These are phyloP conservation scores for Gigaspora rosea DNA, from an alignment of 192 early-diverging fungal genomes.

Conservation along the genomic window DNA sequence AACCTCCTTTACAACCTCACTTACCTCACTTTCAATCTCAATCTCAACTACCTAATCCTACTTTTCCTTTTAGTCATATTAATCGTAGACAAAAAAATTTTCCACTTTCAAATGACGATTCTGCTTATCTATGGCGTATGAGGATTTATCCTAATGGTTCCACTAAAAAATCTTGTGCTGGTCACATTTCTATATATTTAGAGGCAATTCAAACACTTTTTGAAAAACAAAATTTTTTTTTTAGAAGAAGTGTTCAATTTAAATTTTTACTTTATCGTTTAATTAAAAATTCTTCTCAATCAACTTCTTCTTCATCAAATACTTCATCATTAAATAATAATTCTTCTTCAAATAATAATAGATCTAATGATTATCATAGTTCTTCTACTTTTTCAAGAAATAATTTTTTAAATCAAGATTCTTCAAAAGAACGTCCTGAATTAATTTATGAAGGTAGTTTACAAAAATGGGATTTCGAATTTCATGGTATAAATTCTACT, in stretches of 20 bases:
- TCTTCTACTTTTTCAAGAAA: neutral
- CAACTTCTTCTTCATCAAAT: neutral
- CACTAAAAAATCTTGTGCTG: neutral
- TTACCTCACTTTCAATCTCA: neutral
- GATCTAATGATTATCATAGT: neutral
- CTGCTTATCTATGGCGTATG: conserved; percentile 17
- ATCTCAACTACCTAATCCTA: neutral
- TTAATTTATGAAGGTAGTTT: neutral
- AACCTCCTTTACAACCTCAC: neutral
- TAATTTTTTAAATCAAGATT: neutral
- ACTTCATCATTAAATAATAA: too few relatives aligned
- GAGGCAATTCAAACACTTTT: conserved; percentile 18
- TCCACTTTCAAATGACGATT: neutral
- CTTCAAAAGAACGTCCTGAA: neutral
- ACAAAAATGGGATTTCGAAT: conserved; percentile 5
- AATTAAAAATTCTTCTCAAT: neutral
- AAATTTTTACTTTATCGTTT: conserved; percentile 9
- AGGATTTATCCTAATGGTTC: conserved; percentile 20
- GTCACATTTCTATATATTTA: conserved; percentile 8
- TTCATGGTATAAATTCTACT: neutral
- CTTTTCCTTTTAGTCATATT: neutral
- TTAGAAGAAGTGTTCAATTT: neutral
- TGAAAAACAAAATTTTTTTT: conserved; percentile 6
- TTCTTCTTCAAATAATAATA: neutral
- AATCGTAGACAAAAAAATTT: neutral